Evolutionary conservation across 257 asterid species (phyloP).

Genomic region (Vinca minor): DNA sequence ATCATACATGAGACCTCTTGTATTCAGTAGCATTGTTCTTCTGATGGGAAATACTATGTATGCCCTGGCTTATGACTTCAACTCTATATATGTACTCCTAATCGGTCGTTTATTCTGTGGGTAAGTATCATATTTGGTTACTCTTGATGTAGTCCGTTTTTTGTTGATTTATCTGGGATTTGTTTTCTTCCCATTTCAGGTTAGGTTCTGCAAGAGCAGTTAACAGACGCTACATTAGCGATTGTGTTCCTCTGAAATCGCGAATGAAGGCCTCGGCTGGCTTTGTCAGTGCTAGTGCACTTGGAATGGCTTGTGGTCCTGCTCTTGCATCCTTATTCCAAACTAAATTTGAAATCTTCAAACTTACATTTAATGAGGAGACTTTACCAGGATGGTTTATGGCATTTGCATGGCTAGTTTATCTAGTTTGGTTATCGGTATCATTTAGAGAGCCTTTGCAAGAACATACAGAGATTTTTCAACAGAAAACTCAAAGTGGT

Average conservation of each 20-base stretch:
- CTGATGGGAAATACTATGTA: slow-evolving; percentile 45
- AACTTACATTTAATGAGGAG: slow-evolving; percentile 44
- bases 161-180: not conserved
- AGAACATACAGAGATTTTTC: slow-evolving; percentile 9
- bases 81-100: slow-evolving; percentile 46
- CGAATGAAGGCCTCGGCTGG: slow-evolving; percentile 70
- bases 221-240: slow-evolving; percentile 59
- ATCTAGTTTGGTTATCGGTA: slow-evolving; percentile 39
- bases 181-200: slow-evolving; percentile 25
- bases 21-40: slow-evolving; percentile 62
- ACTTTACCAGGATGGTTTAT: slow-evolving; percentile 68
- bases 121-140: slow-evolving; percentile 20
- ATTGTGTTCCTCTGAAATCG: slow-evolving; percentile 48
- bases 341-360: slow-evolving; percentile 31
- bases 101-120: slow-evolving; percentile 61
- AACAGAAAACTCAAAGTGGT: slow-evolving; percentile 25
- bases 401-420: slow-evolving; percentile 63
- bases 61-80: slow-evolving; percentile 53
- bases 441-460: slow-evolving; percentile 44
- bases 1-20: slow-evolving; percentile 52
- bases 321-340: slow-evolving; percentile 50
- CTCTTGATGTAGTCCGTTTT: not conserved
- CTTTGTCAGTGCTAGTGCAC: slow-evolving; percentile 63
- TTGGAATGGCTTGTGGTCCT: slow-evolving; percentile 78
- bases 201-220: slow-evolving; percentile 70